These are phyloP conservation scores for Thermothelomyces thermophilus DNA, from an alignment of 2,329 filamentous ascomycete genomes.

Conservation along the genomic window DNA sequence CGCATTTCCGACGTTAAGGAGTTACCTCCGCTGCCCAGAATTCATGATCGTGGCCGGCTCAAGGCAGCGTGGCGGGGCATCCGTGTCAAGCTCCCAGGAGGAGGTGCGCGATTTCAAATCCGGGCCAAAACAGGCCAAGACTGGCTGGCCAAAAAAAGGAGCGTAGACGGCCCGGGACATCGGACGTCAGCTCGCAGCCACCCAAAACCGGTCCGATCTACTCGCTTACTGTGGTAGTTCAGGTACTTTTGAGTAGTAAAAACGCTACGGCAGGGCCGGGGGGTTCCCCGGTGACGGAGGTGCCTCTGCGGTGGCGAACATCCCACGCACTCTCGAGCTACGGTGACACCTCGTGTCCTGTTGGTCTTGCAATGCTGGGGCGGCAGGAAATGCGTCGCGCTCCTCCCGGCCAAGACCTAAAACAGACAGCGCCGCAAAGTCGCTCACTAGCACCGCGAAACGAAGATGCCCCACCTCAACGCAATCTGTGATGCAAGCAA, in stretches of 20 bases:
- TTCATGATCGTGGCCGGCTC: neutral
- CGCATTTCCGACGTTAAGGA: conserved; percentile 14
- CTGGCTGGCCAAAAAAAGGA: neutral
- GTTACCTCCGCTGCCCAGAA: neutral
- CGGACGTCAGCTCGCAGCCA: conserved; percentile 6
- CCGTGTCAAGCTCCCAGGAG: neutral
- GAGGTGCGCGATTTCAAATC: conserved; percentile 9
- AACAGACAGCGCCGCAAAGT: conserved; percentile 11
- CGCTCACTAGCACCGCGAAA: conserved; percentile 19
- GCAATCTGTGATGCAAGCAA: conserved; percentile 23
- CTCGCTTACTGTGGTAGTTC: too few species aligned
- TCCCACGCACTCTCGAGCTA: conserved; percentile 3
- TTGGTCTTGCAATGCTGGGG: neutral
- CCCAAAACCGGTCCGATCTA: neutral
- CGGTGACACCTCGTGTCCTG: neutral
- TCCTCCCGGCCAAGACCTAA: neutral
- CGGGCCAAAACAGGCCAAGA: conserved; percentile 2
- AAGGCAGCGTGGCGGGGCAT: neutral
- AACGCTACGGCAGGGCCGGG: conserved; percentile 4
- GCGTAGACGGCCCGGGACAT: conserved; percentile 2
- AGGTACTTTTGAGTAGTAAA: too few species aligned
- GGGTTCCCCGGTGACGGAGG: conserved; percentile 17
- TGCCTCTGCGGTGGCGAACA: conserved; percentile 10
- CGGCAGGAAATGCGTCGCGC: neutral
- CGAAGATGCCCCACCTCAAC: conserved; percentile 13